Conservation (phyloP, 2,329 filamentous ascomycete genomes). For the Alternaria triticimaculans region DNA sequence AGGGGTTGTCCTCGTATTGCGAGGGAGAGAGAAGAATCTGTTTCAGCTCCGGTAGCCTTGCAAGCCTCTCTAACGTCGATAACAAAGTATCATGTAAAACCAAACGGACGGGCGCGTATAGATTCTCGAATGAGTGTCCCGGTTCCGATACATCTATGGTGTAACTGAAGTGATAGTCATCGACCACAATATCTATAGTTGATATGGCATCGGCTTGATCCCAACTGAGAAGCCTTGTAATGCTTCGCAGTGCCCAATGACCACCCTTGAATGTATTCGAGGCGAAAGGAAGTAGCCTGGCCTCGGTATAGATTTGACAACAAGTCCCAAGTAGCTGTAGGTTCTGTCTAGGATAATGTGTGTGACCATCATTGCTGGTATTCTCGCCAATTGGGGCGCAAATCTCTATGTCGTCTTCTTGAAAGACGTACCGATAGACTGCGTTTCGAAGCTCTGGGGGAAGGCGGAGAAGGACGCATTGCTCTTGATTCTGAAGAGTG, state of each 20-base stretch:
- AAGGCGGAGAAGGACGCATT: constrained; percentile 3
- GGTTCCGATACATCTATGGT: not conserved
- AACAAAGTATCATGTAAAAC: not conserved
- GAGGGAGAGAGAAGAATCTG: not conserved
- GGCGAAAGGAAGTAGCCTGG: not conserved
- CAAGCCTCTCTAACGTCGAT: not conserved
- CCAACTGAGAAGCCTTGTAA: not conserved
- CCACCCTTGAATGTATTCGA: not conserved
- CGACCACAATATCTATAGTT: not conserved
- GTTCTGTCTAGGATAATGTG: not conserved
- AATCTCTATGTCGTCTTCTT: not conserved
- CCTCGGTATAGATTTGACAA: not conserved
- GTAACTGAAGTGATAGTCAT: not conserved
- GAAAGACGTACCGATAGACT: constrained; percentile 1
- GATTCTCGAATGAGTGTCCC: not conserved
- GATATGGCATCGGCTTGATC: not conserved
- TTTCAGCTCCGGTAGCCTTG: not conserved
- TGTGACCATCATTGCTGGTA: not conserved
- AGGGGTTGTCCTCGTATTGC: not conserved
- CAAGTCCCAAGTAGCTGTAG: not conserved
- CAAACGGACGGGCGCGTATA: not conserved
- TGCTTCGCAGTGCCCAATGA: not conserved
- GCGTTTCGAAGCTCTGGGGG: constrained; percentile 4
- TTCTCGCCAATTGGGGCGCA: not conserved
- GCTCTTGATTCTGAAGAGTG: not conserved